Evolutionary conservation across 768 basidiomycete genomes (phyloP), one percentile per base, ranked within the genome.

Genomic region (Psilocybe cyanescens): DNA sequence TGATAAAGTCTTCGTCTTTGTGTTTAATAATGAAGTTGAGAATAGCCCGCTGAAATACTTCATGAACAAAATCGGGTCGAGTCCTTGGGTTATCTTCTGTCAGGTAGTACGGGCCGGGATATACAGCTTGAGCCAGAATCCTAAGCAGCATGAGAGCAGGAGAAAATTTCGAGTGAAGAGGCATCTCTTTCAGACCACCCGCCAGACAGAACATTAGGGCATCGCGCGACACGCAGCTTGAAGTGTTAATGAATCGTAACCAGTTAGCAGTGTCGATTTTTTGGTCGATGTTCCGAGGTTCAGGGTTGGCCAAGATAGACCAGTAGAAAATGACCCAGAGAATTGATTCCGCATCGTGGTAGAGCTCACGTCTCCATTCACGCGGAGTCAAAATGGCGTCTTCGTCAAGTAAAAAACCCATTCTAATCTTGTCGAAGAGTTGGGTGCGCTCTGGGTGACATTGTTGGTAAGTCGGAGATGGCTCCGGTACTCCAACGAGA

Each of bases 291-390:
- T 29, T 29, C 28, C 37, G 3, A 24, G 37, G 39, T 17, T 24
- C 30, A n/a, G 57, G 57, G 6, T 57, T 29, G 24, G 29, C 57
- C 3, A n/a, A 8, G 14, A 49, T 4, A 33, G 33, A 12, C 45
- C 45, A 48, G 24, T 48, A 48, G 8, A 48, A 8, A 9, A 48
- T 30, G 17, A 48, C 8, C 44, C 44, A 57, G 31, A 47, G 33
- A 12, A 37, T 31, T 5, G 57, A 47, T 45, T 57, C 57, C 0
- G 57, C 57, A 2, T 57, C 57, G 46, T 57, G 57, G 31, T 57
- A 48, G 28, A 57, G 28, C 31, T 57, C 57, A 37, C 33, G 57
- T 8, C 45, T 5, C 57, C 57, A 57, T 46, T 24, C n/a, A 14
- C 44, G 31, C 19, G 1, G 19, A 19, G 19, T 19, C 19, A 19